Evolutionary conservation across 1,139 yeast species (phyloP).

Genomic region (Candida neerlandica): DNA sequence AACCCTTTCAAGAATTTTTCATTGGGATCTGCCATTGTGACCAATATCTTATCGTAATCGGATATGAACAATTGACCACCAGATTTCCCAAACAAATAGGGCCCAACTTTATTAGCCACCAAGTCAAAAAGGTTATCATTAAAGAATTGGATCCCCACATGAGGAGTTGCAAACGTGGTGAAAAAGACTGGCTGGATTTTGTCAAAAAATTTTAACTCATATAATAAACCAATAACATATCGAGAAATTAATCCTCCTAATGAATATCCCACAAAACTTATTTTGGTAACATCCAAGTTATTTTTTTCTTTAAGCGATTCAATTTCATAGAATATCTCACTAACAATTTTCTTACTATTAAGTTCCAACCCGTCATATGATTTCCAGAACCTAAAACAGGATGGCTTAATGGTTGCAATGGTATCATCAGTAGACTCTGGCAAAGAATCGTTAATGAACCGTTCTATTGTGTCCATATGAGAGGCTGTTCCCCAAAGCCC

Average conservation of each 20-base stretch:
- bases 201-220: constrained; percentile 57
- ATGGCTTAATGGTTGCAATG: constrained; percentile 63
- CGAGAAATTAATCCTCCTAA: constrained; percentile 51
- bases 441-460: constrained; percentile 47
- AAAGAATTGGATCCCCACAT: constrained; percentile 68
- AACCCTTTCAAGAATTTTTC: constrained; percentile 58
- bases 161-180: constrained; percentile 91
- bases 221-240: constrained; percentile 70
- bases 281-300: constrained; percentile 36
- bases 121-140: constrained; percentile 42
- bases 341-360: constrained; percentile 68
- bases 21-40: constrained; percentile 58
- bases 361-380: constrained; percentile 84
- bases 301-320: constrained; percentile 48
- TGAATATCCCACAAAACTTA: constrained; percentile 48
- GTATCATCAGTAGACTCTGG: constrained; percentile 37
- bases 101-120: constrained; percentile 60
- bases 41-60: constrained; percentile 47
- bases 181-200: constrained; percentile 63
- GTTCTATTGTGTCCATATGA: constrained; percentile 66
- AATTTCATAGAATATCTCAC: constrained; percentile 62
- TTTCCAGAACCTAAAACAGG: constrained; percentile 70
- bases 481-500: constrained; percentile 88
- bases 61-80: constrained; percentile 73
- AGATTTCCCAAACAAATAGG: constrained; percentile 65